Evolutionary conservation across 2,329 filamentous ascomycete species (phyloP).

Genomic region (Alternaria sp.): DNA sequence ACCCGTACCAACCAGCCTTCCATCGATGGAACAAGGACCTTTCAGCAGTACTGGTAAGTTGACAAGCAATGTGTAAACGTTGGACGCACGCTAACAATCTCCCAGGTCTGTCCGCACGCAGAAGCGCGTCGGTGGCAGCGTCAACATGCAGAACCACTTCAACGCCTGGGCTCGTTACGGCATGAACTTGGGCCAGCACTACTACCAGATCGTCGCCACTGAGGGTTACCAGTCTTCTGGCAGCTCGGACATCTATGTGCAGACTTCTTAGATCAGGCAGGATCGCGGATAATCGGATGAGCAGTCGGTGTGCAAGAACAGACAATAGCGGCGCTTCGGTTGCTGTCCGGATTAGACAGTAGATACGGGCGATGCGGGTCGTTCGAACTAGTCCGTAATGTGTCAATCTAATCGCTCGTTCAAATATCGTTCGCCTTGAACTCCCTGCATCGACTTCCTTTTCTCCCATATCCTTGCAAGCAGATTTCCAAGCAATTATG

Average conservation of each 20-base stretch:
- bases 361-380: not conserved
- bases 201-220: slow-evolving; percentile 55
- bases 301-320: not conserved
- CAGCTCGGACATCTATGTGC: slow-evolving; percentile 13
- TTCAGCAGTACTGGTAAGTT: slow-evolving; percentile 60
- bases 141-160: slow-evolving; percentile 38
- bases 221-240: slow-evolving; percentile 61
- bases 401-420: not conserved
- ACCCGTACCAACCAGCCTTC: slow-evolving; percentile 59
- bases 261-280: not conserved
- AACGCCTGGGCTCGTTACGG: slow-evolving; percentile 34
- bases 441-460: not conserved
- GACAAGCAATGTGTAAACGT: no score
- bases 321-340: not conserved
- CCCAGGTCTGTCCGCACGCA: slow-evolving; percentile 48
- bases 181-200: slow-evolving; percentile 23
- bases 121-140: slow-evolving; percentile 56
- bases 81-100: not conserved
- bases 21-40: slow-evolving; percentile 60
- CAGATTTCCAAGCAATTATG: not conserved
- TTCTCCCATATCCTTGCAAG: not conserved
- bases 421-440: not conserved
- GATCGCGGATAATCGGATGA: not conserved
- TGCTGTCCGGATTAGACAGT: not conserved
- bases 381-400: not conserved